Conservation (phyloP, 2,329 filamentous ascomycete genomes). For the Colletotrichum camelliae region DNA sequence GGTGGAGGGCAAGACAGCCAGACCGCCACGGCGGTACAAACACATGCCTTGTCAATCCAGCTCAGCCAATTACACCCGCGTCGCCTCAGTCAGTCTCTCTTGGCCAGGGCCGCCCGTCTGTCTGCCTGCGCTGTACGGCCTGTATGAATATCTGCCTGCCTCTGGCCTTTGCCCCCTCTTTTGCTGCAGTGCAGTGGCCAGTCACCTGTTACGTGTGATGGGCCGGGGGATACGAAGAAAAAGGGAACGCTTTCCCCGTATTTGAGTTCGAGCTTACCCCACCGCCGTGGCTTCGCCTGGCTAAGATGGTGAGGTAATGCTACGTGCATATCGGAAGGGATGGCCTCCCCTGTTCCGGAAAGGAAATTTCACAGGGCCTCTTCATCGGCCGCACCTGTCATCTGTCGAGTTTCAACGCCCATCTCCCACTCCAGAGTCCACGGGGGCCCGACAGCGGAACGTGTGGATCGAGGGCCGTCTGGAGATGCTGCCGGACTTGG, state of each 20-base stretch:
- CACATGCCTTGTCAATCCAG: neutral
- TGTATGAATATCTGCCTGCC: neutral
- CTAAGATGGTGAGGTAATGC: slow-evolving; percentile 18
- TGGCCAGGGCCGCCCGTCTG: neutral
- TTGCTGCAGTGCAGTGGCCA: neutral
- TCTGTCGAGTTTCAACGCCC: neutral
- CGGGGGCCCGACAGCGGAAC: neutral
- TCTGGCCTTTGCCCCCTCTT: neutral
- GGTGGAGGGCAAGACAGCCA: neutral
- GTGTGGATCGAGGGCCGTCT: neutral
- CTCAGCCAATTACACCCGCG: neutral
- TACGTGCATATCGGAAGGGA: slow-evolving; percentile 21
- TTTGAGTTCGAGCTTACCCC: slow-evolving; percentile 12
- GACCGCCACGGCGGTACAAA: slow-evolving; percentile 8
- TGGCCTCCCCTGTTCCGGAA: slow-evolving; percentile 9
- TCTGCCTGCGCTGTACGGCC: neutral
- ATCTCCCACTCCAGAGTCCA: neutral
- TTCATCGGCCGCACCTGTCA: neutral
- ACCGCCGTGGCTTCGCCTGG: slow-evolving; percentile 16
- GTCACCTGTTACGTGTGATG: slow-evolving; percentile 14
- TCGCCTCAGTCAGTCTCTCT: slow-evolving; percentile 12
- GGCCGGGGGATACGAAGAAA: slow-evolving; percentile 18
- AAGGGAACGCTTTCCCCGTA: slow-evolving; percentile 11
- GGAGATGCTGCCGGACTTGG: slow-evolving; percentile 13
- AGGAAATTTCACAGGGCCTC: slow-evolving; percentile 7